Percentiles rank a stretch among this genome's conserved stretches.
Conservation (phyloP, 2,329 filamentous ascomycete genomes). For the Dendryphion nanum region DNA sequence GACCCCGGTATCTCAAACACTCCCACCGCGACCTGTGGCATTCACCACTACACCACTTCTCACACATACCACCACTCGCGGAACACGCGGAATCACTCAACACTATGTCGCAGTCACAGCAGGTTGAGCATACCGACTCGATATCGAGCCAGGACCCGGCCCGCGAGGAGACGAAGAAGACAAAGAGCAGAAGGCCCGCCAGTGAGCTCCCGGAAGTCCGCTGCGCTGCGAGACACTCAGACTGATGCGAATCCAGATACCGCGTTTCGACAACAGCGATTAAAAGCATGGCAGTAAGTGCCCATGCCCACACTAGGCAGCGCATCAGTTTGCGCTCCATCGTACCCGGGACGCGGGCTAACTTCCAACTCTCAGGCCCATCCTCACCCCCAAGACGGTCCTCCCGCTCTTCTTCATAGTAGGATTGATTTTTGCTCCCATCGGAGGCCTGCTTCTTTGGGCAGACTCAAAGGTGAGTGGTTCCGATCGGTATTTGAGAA, state of each 20-base stretch:
- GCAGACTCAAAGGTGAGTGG: constrained; percentile 72
- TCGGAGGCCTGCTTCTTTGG: constrained; percentile 82
- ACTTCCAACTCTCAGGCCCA: constrained; percentile 63
- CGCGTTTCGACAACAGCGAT: constrained; percentile 90
- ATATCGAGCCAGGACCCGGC: constrained; percentile 44
- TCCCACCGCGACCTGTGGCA: background rate
- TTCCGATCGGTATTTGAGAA: constrained; percentile 1
- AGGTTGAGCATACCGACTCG: constrained; percentile 43
- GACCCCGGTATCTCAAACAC: constrained; percentile 4
- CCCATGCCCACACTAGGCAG: no score
- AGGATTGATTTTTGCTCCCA: constrained; percentile 88
- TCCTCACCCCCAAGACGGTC: constrained; percentile 91
- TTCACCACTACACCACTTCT: constrained; percentile 12
- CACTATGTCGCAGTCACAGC: constrained; percentile 47
- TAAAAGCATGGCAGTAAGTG: constrained; percentile 99
- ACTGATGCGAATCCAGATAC: constrained; percentile 63
- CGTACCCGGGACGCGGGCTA: constrained; percentile 27
- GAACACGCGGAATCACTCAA: constrained; percentile 26
- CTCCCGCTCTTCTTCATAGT: constrained; percentile 88
- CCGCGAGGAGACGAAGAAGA: constrained; percentile 56
- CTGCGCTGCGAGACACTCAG: constrained; percentile 6
- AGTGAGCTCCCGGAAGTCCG: constrained; percentile 55
- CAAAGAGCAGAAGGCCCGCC: constrained; percentile 84
- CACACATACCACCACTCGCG: constrained; percentile 19
- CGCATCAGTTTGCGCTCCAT: constrained; percentile 44